A percentile compares a stretch with the other conserved stretches of the same genome.
Conservation (phyloP, 176 grass and related monocot genomes). For the Pontederia crassipes region DNA sequence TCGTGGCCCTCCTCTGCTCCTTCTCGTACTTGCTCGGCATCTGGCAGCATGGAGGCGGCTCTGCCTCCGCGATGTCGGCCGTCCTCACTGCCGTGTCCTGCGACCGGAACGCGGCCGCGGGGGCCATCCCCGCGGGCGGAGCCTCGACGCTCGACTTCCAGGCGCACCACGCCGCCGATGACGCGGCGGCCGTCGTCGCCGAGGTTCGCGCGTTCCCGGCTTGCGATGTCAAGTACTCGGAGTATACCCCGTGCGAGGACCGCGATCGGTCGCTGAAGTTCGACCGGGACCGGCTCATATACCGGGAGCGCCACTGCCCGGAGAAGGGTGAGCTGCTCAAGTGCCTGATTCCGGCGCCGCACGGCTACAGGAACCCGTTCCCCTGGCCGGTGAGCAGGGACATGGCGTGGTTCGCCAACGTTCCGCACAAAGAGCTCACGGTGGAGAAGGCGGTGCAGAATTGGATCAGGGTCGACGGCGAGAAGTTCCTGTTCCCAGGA, state of each 20-base stretch:
- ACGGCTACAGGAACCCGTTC: constrained; percentile 40
- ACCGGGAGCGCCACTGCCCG: constrained; percentile 10
- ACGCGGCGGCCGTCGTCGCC: not conserved
- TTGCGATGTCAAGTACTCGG: constrained; percentile 3
- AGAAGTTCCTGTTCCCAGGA: constrained; percentile 56
- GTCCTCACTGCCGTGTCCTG: constrained; percentile 19
- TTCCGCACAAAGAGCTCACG: constrained; percentile 67
- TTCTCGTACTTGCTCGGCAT: constrained; percentile 44
- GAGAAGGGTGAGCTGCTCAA: constrained; percentile 32
- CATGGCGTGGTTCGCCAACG: constrained; percentile 56
- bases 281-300: constrained; percentile 6
- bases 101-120: not conserved
- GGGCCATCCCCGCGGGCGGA: not conserved
- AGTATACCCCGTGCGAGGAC: constrained; percentile 14
- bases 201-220: not conserved
- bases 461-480: constrained; percentile 68
- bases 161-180: constrained; percentile 32
- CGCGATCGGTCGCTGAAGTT: constrained; percentile 10
- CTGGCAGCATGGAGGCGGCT: constrained; percentile 46
- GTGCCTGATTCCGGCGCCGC: constrained; percentile 53
- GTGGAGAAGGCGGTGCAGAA: constrained; percentile 72
- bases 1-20: constrained; percentile 40
- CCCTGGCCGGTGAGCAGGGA: constrained; percentile 56
- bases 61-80: not conserved
- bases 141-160: not conserved